Percentiles rank a stretch among this genome's conserved stretches.
Conservation (phyloP, 139 green algal species). For the Chlamydomonas sp. region DNA sequence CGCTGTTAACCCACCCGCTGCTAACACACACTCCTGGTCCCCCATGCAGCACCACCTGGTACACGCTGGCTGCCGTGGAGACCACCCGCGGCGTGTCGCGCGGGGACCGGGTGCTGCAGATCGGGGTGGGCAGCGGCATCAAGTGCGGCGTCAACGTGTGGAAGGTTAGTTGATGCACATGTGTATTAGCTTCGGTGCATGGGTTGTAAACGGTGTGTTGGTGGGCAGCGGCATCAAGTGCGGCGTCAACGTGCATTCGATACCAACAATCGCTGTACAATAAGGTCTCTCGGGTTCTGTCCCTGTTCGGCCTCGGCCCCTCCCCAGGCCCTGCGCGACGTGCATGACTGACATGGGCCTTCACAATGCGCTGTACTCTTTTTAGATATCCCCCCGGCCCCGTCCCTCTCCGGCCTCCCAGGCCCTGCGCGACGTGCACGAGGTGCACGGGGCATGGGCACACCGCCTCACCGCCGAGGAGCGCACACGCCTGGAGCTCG, state of each 20-base stretch:
- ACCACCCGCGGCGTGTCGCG: conserved; percentile 49
- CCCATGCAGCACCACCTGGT: conserved; percentile 62
- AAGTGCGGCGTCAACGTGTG: conserved; percentile 60
- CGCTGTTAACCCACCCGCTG: not conserved
- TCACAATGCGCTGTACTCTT: not conserved
- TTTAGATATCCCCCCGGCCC: too few relatives aligned
- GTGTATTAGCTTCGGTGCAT: too few relatives aligned
- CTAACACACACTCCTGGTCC: not conserved
- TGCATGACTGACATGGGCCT: conserved; percentile 51
- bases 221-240: conserved; percentile 69
- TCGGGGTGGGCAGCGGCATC: conserved; percentile 48
- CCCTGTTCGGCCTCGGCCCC: not conserved
- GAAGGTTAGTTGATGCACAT: conserved; percentile 21
- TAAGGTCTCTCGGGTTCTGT: not conserved
- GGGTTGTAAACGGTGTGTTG: too few relatives aligned
- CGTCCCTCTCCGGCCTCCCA: not conserved
- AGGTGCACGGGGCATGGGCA: conserved; percentile 57
- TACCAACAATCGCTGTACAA: too few relatives aligned
- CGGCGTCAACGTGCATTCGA: conserved; percentile 49
- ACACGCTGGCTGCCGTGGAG: conserved; percentile 68
- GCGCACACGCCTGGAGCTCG: not conserved
- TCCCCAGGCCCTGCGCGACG: conserved; percentile 36
- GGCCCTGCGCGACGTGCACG: conserved; percentile 44
- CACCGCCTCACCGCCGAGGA: conserved; percentile 20
- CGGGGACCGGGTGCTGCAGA: conserved; percentile 59